Conservation (phyloP, 495 filamentous ascomycete genomes). For the Aspergillus taichungensis region DNA sequence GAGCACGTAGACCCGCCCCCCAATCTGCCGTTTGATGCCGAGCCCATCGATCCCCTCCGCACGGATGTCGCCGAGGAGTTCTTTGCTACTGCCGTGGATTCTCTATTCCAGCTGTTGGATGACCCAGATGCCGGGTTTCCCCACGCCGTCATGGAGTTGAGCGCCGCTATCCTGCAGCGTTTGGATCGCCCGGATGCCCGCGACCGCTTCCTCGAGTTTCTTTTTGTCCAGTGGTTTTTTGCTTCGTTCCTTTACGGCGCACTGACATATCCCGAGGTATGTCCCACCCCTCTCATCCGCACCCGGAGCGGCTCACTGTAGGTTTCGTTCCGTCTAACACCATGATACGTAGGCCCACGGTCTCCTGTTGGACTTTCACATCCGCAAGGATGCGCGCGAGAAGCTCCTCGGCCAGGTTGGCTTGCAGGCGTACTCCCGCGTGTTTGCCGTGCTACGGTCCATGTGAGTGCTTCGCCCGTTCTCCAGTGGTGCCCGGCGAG, state of each 20-base stretch:
- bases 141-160: conserved; percentile 70
- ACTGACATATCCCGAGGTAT: conserved; percentile 82
- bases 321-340: not conserved
- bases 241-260: conserved; percentile 75
- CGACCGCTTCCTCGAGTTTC: conserved; percentile 62
- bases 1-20: conserved; percentile 59
- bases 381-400: conserved; percentile 80
- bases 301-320: conserved; percentile 4
- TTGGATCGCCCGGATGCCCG: conserved; percentile 61
- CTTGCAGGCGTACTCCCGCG: conserved; percentile 64
- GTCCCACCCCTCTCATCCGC: conserved; percentile 9
- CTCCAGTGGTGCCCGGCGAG: not conserved
- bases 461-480: conserved; percentile 31
- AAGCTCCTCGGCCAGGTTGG: conserved; percentile 81
- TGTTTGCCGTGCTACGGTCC: conserved; percentile 42
- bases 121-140: conserved; percentile 72
- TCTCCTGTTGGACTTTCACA: conserved; percentile 83
- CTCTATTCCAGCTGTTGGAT: conserved; percentile 79
- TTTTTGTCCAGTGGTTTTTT: conserved; percentile 89
- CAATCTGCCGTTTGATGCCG: conserved; percentile 31
- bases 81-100: conserved; percentile 71
- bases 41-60: conserved; percentile 56
- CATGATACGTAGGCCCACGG: conserved; percentile 53
- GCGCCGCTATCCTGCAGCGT: conserved; percentile 70
- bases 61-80: conserved; percentile 81